Evolutionary conservation across 305 asterid species (phyloP), one percentile per base, ranked within the genome.

Genomic region (Solanum hybrid): DNA sequence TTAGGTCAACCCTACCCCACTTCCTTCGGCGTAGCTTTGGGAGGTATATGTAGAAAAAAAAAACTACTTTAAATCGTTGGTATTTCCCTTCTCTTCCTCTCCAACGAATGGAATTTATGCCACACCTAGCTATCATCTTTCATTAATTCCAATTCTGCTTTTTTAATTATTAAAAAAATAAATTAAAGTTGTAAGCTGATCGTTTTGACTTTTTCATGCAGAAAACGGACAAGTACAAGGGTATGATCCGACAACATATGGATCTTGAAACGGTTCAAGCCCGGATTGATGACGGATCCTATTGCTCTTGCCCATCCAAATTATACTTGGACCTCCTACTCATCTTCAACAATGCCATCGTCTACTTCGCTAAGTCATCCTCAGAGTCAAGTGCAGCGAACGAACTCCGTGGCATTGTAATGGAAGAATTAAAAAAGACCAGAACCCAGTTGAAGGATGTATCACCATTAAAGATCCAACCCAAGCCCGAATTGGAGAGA

Each of bases 311-410:
- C 86, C 29, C 92, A 75, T 4, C 87, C 36, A 90, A 86, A 38
- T 91, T 93, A 24, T 93, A 90, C 92, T 27, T 89, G 42, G 93
- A 93, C 88, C 92, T 93, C n/a, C 85, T 93, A 32, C 92, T 93
- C n/a, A 84, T 93, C 79, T 90, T 89, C 84, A 91, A 90, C 86
- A 93, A 93, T 75, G 94, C 93, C 26, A 78, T 90, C 60, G 92
- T 91, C 88, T 93, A 90, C 94, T 93, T 89, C 80, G 92, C 92
- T 66, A 91, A 90, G 82, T 87, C 93, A 82, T 93, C 94, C 60
- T 51, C 88, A 3, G 91, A 91, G 60, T 88, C 89, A 5, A 15
- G 34, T 15, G 93, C 93, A 34, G 94, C 94, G 37, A 60, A 60
- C 26, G 89, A 90, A 64, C 92, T 93, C 27, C 94, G 94, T 56